Percentiles rank a stretch among this genome's conserved stretches.
Evolutionary conservation across 768 basidiomycete genomes (phyloP).

Genomic region (Agaricus subrufescens): DNA sequence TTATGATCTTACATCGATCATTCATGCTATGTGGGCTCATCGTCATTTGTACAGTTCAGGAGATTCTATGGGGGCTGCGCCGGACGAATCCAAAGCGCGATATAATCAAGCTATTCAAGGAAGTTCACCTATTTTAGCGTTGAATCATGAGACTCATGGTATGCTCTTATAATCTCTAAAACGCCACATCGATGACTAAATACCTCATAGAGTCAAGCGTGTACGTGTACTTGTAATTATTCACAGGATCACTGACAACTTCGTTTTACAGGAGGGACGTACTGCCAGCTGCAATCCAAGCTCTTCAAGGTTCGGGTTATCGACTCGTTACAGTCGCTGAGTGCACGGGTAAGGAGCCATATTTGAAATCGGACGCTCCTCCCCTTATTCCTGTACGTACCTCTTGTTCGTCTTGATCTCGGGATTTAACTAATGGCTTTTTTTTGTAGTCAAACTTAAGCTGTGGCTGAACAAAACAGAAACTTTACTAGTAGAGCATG

Average conservation of each 20-base stretch:
- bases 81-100: slow-evolving; percentile 19
- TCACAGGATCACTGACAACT: background rate
- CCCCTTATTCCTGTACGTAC: slow-evolving; percentile 1
- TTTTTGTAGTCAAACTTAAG: background rate
- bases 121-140: slow-evolving; percentile 26
- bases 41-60: slow-evolving; percentile 22
- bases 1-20: background rate
- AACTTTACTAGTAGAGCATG: too few species aligned
- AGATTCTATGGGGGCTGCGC: slow-evolving; percentile 28
- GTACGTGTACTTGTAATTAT: background rate
- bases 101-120: slow-evolving; percentile 22
- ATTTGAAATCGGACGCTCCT: slow-evolving; percentile 4
- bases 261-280: slow-evolving; percentile 14
- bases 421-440: too few species aligned
- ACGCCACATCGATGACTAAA: background rate
- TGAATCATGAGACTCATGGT: slow-evolving; percentile 33
- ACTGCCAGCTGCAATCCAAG: slow-evolving; percentile 32
- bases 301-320: slow-evolving; percentile 21
- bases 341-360: slow-evolving; percentile 9
- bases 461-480: background rate
- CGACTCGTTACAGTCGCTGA: slow-evolving; percentile 13
- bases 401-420: background rate
- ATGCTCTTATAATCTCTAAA: background rate
- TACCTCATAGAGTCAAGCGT: slow-evolving; percentile 10
- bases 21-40: background rate